These are phyloP conservation scores for Diaporthe capsici DNA, from an alignment of 2,329 filamentous ascomycete genomes.

Conservation along the genomic window DNA sequence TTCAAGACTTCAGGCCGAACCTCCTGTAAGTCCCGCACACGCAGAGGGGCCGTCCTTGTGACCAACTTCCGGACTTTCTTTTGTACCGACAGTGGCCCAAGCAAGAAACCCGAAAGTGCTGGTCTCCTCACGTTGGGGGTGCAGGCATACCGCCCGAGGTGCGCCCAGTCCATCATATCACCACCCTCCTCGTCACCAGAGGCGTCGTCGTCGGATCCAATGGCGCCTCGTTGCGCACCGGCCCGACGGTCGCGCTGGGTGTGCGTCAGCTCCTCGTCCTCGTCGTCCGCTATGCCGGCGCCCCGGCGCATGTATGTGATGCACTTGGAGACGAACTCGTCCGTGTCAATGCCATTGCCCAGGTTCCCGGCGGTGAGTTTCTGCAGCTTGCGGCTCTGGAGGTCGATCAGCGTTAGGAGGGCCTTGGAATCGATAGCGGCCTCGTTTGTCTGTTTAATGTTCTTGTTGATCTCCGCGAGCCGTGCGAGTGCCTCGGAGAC, in stretches of 20 bases:
- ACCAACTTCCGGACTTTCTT: conserved; percentile 82
- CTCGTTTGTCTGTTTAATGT: conserved; percentile 89
- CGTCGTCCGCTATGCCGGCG: conserved; percentile 66
- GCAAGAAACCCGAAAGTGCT: conserved; percentile 83
- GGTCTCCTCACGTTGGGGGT: conserved; percentile 81
- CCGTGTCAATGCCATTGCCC: conserved; percentile 84
- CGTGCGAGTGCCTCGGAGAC: conserved; percentile 76
- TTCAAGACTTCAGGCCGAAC: conserved; percentile 84
- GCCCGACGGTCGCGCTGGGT: conserved; percentile 63
- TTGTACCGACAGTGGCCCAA: conserved; percentile 90
- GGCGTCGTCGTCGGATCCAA: conserved; percentile 64
- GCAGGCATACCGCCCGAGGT: conserved; percentile 83
- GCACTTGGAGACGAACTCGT: conserved; percentile 92
- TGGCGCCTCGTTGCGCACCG: conserved; percentile 44
- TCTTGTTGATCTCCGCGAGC: conserved; percentile 75
- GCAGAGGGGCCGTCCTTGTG: conserved; percentile 79
- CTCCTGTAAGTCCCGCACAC: conserved; percentile 76
- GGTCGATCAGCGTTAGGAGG: conserved; percentile 83
- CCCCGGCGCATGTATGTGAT: conserved; percentile 87
- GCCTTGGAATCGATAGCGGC: conserved; percentile 92
- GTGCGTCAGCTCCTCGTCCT: conserved; percentile 64
- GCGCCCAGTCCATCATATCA: conserved; percentile 87
- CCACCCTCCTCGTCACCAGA: conserved; percentile 79
- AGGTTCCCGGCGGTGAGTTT: conserved; percentile 80
- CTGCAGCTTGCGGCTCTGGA: conserved; percentile 83